Percentiles rank a stretch among this genome's conserved stretches.
These are phyloP conservation scores for Allantophomopsis lycopodina DNA, from an alignment of 2,329 filamentous ascomycete genomes.

Conservation along the genomic window DNA sequence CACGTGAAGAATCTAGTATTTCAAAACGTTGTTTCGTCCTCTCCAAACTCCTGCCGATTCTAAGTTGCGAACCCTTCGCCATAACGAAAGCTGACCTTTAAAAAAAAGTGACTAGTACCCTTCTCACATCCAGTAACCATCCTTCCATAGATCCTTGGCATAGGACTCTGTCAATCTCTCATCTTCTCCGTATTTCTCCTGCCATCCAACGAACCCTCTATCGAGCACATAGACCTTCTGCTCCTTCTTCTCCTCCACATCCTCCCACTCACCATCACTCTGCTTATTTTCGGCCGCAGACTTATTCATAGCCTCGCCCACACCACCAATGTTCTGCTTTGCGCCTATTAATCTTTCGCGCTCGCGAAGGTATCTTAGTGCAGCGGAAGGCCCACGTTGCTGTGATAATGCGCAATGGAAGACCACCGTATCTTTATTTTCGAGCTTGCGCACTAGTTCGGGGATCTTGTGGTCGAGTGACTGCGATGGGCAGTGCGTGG, in stretches of 20 bases:
- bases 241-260: constrained; percentile 14
- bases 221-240: constrained; percentile 77
- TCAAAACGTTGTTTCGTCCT: no score
- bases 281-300: constrained; percentile 11
- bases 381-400: constrained; percentile 76
- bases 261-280: constrained; percentile 16
- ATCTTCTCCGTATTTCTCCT: constrained; percentile 70
- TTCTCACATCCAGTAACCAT: constrained; percentile 12
- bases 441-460: constrained; percentile 65
- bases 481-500: constrained; percentile 59
- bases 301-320: constrained; percentile 8
- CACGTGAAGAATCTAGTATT: no score
- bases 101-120: neutral
- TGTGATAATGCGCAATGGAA: constrained; percentile 94
- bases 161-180: constrained; percentile 72
- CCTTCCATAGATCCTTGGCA: constrained; percentile 67
- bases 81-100: no score
- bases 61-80: no score
- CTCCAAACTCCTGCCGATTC: no score
- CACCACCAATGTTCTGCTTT: constrained; percentile 7
- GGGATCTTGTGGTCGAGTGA: constrained; percentile 66
- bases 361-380: constrained; percentile 65
- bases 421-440: constrained; percentile 69
- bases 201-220: constrained; percentile 78
- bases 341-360: constrained; percentile 33